Conservation (phyloP, 768 basidiomycete genomes). For the Russula abietina region DNA sequence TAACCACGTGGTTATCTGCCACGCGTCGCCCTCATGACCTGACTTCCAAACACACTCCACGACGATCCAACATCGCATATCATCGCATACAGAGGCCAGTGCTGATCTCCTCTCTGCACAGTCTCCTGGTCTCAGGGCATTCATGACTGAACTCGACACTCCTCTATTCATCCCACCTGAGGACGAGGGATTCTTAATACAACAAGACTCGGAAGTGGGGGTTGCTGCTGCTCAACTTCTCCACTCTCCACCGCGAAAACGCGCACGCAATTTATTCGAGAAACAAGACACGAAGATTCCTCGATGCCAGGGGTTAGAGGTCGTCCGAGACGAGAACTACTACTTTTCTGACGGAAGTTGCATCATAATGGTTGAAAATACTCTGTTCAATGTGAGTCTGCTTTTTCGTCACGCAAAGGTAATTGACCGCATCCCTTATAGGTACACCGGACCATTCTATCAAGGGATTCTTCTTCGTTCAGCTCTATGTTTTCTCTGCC, state of each 20-base stretch:
- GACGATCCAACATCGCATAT: not conserved
- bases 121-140: not conserved
- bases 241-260: slow-evolving; percentile 24
- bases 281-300: slow-evolving; percentile 2
- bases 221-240: slow-evolving; percentile 18
- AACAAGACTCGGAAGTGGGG: slow-evolving; percentile 11
- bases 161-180: slow-evolving; percentile 25
- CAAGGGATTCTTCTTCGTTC: slow-evolving; percentile 61
- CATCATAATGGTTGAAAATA: slow-evolving; percentile 22
- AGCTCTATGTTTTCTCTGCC: slow-evolving; percentile 62
- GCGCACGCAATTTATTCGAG: slow-evolving; percentile 10
- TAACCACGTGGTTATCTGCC: slow-evolving; percentile 8
- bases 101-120: not conserved
- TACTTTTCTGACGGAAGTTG: slow-evolving; percentile 25
- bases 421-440: not conserved
- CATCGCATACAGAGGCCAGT: not conserved
- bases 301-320: not conserved
- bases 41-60: not conserved
- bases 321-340: slow-evolving; percentile 22
- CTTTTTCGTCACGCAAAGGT: not conserved
- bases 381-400: slow-evolving; percentile 22
- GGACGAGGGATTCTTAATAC: slow-evolving; percentile 8
- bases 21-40: not conserved
- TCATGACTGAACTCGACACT: slow-evolving; percentile 20
- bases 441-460: slow-evolving; percentile 34